phyloP scores from a whole-genome alignment of 257 asterid species.

The Forsythia viridissima region DNA sequence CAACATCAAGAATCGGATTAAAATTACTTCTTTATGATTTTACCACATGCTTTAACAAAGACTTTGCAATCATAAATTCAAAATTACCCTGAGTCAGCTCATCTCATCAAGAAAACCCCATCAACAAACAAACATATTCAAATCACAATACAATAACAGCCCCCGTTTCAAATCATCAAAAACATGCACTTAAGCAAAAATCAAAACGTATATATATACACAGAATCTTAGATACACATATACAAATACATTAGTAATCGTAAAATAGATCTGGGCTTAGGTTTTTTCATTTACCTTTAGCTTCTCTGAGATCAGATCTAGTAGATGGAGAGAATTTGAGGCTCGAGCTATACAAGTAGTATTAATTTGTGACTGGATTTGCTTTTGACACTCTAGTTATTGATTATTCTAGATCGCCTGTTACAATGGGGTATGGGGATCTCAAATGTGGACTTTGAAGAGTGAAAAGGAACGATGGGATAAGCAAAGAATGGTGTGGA shows the following conservation, averaged over 20 bases:
- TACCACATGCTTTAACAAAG: not conserved
- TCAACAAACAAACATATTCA: not conserved
- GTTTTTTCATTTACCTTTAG: not conserved
- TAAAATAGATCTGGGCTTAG: not conserved
- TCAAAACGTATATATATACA: not conserved
- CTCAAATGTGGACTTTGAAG: not conserved
- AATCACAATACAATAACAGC: not conserved
- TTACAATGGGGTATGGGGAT: not conserved
- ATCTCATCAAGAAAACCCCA: not conserved
- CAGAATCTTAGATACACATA: not conserved
- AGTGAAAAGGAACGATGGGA: not conserved
- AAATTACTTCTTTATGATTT: not conserved
- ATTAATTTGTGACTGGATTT: not conserved
- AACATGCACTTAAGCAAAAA: not conserved
- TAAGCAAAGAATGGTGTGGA: not conserved
- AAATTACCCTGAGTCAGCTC: not conserved
- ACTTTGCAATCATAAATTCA: not conserved
- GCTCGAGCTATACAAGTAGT: not conserved
- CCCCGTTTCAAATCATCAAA: not conserved
- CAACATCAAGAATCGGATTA: not conserved
- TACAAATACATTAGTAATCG: not conserved
- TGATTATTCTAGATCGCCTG: not conserved
- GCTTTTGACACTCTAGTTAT: not conserved
- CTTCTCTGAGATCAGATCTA: not conserved
- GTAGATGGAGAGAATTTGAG: not conserved